A percentile compares a stretch with the other conserved stretches of the same genome.
phyloP scores from a whole-genome alignment of 2,329 filamentous ascomycete genomes.

The Cercospora canescens region DNA sequence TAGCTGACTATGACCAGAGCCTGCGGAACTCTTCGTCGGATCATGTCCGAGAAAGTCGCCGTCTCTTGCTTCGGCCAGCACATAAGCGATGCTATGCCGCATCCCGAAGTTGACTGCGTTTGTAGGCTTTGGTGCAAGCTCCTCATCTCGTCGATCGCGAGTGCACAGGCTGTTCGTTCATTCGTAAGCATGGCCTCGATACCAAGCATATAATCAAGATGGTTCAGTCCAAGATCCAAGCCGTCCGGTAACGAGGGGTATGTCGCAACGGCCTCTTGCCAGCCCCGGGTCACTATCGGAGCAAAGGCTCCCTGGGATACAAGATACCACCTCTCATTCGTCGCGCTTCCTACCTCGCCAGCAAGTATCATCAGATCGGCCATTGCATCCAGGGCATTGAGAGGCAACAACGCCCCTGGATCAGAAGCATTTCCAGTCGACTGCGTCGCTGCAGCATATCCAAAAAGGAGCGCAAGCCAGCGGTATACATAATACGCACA shows the following conservation, averaged over 20 bases:
- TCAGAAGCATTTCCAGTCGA: not conserved
- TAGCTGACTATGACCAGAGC: constrained; percentile 33
- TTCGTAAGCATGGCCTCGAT: constrained; percentile 32
- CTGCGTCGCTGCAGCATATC: constrained; percentile 19
- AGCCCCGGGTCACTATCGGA: constrained; percentile 29
- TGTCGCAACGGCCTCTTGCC: constrained; percentile 21
- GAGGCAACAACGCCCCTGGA: constrained; percentile 21
- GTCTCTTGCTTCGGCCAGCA: constrained; percentile 35
- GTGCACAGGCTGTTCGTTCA: constrained; percentile 27
- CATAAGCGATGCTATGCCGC: constrained; percentile 30
- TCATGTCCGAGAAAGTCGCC: constrained; percentile 26
- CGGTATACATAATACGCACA: constrained; percentile 32
- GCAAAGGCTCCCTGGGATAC: constrained; percentile 33
- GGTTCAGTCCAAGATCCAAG: constrained; percentile 33
- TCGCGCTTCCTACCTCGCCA: constrained; percentile 28
- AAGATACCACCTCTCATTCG: constrained; percentile 30
- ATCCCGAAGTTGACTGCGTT: not conserved
- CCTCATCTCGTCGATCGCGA: constrained; percentile 30
- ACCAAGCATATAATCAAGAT: constrained; percentile 36
- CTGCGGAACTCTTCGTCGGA: constrained; percentile 31
- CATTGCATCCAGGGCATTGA: constrained; percentile 32
- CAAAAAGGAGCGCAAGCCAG: constrained; percentile 32
- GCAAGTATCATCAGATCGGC: constrained; percentile 31
- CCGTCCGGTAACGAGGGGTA: constrained; percentile 26
- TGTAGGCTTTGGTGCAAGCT: constrained; percentile 17